Evolutionary conservation across 2,329 filamentous ascomycete genomes (phyloP), one percentile per base, ranked within the genome.

Genomic region (Pleurostoma richardsiae): DNA sequence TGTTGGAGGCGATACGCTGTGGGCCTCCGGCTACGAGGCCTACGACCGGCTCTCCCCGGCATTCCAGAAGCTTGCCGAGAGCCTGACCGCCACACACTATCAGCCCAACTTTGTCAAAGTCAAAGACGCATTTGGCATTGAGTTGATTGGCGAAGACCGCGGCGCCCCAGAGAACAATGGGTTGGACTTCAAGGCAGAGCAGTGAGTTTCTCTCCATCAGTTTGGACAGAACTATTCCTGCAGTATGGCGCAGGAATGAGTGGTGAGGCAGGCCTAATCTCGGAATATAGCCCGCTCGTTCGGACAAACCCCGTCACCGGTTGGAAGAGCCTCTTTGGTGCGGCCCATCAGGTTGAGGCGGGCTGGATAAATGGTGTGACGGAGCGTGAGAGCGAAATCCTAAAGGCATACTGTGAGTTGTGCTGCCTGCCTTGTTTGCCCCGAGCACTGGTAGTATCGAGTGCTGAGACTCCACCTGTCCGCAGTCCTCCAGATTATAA

Each of bases 1-100:
- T n/a, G 67, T 63, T 11, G 71, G 71, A 41, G 70, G 70, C 60
- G 69, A 72, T 46, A 73, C 69, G 1, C 54, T 71, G 5, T 72
- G 66, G 67, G 68, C 69, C 3, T 69, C 66, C 1, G 67, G 64
- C 11, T 71, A 69, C 47, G 64, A 70, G 50, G 55, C 64, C 4
- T 70, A 69, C 49, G 69, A 70, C 54, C 66, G 67, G n/a, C 49
- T 63, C 33, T 59, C 55, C 41, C 51, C 52, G 19, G 45, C 54
- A 4, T 29, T 58, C 29, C 56, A 58, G 51, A 55, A 52, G 48
- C 44, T 63, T 4, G 52, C 53, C 27, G 59, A 63, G 30, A 39
- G 53, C 30, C 47, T 61, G 39, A 61, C 57, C 4, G 59, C 56
- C 26, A 61, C 57, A 0, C 56, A 61, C 50, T 49, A 60, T 62